These are phyloP conservation scores for Ailanthus altissimus DNA, from an alignment of 345 rosid genomes.

Conservation along the genomic window DNA sequence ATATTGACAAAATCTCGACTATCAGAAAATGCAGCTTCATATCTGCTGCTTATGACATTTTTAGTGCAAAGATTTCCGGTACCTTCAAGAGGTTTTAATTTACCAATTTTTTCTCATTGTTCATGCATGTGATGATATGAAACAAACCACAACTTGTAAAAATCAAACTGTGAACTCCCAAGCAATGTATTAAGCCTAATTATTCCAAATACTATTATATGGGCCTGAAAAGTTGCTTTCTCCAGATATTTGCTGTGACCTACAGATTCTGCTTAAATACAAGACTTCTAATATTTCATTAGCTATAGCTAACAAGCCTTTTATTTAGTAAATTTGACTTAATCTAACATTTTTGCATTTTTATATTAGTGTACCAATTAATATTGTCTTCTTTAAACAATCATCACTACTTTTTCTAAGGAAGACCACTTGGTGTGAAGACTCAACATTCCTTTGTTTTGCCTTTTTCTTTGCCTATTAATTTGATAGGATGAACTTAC, in stretches of 20 bases:
- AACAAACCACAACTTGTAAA: not conserved
- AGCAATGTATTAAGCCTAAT: slow-evolving; percentile 2
- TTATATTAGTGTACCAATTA: not conserved
- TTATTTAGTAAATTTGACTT: not conserved
- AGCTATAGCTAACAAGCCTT: not conserved
- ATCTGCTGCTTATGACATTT: slow-evolving; percentile 77
- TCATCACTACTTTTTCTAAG: not conserved
- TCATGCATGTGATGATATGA: too few relatives aligned
- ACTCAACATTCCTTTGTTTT: too few relatives aligned
- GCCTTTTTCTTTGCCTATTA: too few relatives aligned
- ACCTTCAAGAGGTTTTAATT: slow-evolving; percentile 86
- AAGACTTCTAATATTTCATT: not conserved
- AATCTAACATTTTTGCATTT: not conserved
- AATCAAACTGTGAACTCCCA: not conserved
- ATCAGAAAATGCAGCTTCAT: slow-evolving; percentile 77
- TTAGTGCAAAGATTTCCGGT: slow-evolving; percentile 91
- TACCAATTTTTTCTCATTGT: slow-evolving; percentile 20
- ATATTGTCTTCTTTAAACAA: not conserved
- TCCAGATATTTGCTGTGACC: not conserved
- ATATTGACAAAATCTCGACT: slow-evolving; percentile 72
- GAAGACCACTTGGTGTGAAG: too few relatives aligned
- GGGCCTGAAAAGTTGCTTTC: too few relatives aligned
- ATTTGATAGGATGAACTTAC: too few relatives aligned
- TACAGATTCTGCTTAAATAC: slow-evolving; percentile 3
- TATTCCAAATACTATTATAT: not conserved